phyloP scores from a whole-genome alignment of 345 rosid genomes.

The Kernera saxatilis region DNA sequence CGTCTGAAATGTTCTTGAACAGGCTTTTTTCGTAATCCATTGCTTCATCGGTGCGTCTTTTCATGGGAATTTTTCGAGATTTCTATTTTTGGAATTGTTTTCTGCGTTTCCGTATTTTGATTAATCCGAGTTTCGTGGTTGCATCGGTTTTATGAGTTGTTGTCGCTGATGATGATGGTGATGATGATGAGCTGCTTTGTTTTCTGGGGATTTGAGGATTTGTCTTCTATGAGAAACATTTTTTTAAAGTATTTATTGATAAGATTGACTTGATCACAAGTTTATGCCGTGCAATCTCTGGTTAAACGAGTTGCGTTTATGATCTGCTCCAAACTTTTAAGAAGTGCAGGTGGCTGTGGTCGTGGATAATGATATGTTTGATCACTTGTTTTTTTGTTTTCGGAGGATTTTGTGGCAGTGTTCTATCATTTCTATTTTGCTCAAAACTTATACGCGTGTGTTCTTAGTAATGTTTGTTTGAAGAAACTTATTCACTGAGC shows the following conservation, averaged over 20 bases:
- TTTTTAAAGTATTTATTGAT: background rate
- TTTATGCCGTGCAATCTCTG: background rate
- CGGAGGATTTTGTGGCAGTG: background rate
- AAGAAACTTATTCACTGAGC: background rate
- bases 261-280: conserved; percentile 3
- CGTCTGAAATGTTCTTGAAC: conserved; percentile 3
- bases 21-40: background rate
- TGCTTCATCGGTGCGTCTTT: conserved; percentile 26
- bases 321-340: background rate
- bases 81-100: background rate
- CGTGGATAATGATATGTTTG: background rate
- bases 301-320: background rate
- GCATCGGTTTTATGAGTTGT: background rate
- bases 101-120: background rate
- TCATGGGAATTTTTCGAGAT: background rate
- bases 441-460: background rate
- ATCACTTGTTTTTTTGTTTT: background rate
- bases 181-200: background rate
- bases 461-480: conserved; percentile 1
- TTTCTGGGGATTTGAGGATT: background rate
- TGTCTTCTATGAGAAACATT: background rate
- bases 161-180: background rate
- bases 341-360: background rate
- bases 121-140: background rate
- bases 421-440: background rate